Percentiles rank a stretch among this genome's conserved stretches.
Conservation (phyloP, 2,329 filamentous ascomycete species). For the Pseudogymnoascus sp. region DNA sequence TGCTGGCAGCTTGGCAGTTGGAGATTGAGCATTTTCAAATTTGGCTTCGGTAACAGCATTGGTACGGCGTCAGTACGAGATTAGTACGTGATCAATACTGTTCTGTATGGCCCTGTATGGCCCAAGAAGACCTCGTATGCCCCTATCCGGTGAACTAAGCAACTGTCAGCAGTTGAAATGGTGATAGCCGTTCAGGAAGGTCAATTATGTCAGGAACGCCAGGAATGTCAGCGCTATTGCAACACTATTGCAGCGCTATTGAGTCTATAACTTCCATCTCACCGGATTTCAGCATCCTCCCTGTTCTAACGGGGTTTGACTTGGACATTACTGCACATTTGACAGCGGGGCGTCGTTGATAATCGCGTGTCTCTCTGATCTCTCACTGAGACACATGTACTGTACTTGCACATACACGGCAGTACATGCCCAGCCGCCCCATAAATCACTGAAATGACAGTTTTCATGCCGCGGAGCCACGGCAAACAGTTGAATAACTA, state of each 20-base stretch:
- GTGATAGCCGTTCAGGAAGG: background rate
- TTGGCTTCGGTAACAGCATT: background rate
- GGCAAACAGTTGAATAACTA: background rate
- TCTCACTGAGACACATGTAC: background rate
- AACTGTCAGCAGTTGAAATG: background rate
- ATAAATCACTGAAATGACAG: background rate
- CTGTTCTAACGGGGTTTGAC: background rate
- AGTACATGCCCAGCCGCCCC: background rate
- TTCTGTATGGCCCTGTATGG: background rate
- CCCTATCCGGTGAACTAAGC: background rate
- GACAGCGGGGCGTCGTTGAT: background rate
- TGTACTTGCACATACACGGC: background rate
- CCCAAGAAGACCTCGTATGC: background rate
- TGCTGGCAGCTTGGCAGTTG: background rate
- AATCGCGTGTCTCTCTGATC: background rate
- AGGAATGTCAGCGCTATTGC: background rate
- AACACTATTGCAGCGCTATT: background rate
- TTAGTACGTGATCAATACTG: background rate
- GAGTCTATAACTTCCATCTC: background rate
- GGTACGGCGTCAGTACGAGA: background rate
- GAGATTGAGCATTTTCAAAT: constrained; percentile 1
- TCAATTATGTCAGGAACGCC: background rate
- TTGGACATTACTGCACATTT: background rate
- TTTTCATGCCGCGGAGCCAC: background rate
- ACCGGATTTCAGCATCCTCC: background rate